A percentile compares a stretch with the other conserved stretches of the same genome.
These are phyloP conservation scores for Clarireedia hainanense DNA, from an alignment of 2,329 filamentous ascomycete species.

Conservation along the genomic window DNA sequence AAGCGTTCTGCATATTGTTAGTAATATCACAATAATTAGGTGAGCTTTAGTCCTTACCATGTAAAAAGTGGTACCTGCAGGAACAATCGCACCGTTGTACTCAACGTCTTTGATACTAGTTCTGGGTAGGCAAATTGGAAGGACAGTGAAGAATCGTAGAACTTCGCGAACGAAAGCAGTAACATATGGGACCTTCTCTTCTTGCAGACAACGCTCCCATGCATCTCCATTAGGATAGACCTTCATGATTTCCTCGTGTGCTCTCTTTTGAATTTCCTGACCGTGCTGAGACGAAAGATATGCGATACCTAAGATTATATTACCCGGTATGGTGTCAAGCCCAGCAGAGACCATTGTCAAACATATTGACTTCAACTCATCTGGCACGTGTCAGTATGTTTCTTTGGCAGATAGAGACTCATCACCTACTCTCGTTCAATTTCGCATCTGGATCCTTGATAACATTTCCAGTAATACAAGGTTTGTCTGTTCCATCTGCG, in stretches of 20 bases:
- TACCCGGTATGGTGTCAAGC: slow-evolving; percentile 73
- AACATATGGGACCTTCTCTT: slow-evolving; percentile 71
- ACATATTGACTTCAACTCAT: slow-evolving; percentile 73
- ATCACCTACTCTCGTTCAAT: slow-evolving; percentile 49
- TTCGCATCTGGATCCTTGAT: slow-evolving; percentile 52
- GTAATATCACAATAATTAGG: neutral
- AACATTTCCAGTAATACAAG: slow-evolving; percentile 64
- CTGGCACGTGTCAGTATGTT: slow-evolving; percentile 38
- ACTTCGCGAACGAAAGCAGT: slow-evolving; percentile 73
- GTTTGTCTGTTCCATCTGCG: slow-evolving; percentile 54
- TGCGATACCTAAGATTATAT: slow-evolving; percentile 71
- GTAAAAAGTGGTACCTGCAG: slow-evolving; percentile 64
- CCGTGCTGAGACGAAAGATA: slow-evolving; percentile 63
- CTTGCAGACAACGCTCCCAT: slow-evolving; percentile 65
- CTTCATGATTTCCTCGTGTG: slow-evolving; percentile 61
- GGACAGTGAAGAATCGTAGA: slow-evolving; percentile 70
- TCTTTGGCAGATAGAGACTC: slow-evolving; percentile 20
- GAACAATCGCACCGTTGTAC: slow-evolving; percentile 60
- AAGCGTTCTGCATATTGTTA: slow-evolving; percentile 49
- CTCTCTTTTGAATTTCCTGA: slow-evolving; percentile 61
- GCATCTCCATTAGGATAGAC: slow-evolving; percentile 67
- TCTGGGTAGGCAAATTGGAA: slow-evolving; percentile 69
- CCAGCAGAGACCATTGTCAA: slow-evolving; percentile 77
- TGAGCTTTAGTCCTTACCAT: slow-evolving; percentile 3
- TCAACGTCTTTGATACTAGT: slow-evolving; percentile 64